Evolutionary conservation across 371 early-diverging fungal genomes (phyloP).

Genomic region (Zychaea mexicana): DNA sequence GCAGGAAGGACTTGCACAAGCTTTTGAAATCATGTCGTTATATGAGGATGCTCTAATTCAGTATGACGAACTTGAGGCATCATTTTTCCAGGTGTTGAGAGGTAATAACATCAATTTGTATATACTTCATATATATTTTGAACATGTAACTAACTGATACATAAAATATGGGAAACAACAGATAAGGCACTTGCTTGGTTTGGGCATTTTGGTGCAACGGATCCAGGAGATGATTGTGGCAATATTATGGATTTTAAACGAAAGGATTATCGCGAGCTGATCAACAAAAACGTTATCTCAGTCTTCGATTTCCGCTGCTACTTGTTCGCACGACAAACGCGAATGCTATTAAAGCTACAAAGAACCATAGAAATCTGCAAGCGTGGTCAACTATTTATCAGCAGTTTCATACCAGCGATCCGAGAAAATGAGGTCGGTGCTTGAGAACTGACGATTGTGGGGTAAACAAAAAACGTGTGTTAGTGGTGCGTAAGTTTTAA

Average conservation of each 20-base stretch:
- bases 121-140: not conserved
- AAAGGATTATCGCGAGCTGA: slow-evolving; percentile 86
- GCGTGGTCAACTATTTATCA: slow-evolving; percentile 75
- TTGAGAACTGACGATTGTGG: no score
- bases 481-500: no score
- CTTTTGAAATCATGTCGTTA: slow-evolving; percentile 85
- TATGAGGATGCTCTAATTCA: slow-evolving; percentile 88
- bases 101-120: slow-evolving; percentile 31
- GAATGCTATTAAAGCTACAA: slow-evolving; percentile 70
- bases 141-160: no score
- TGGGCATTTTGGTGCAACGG: slow-evolving; percentile 85
- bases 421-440: slow-evolving; percentile 65
- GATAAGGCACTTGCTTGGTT: slow-evolving; percentile 91
- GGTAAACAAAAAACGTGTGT: no score
- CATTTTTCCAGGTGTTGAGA: slow-evolving; percentile 85
- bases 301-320: slow-evolving; percentile 96
- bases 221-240: slow-evolving; percentile 83
- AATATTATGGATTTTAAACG: slow-evolving; percentile 75
- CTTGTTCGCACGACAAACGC: slow-evolving; percentile 87
- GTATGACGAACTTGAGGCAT: slow-evolving; percentile 95
- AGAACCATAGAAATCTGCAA: slow-evolving; percentile 70
- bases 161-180: no score
- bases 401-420: slow-evolving; percentile 71
- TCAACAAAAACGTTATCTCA: slow-evolving; percentile 87
- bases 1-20: slow-evolving; percentile 82